phyloP scores from a whole-genome alignment of 441 rosid genomes.

The Syzygium malaccense region DNA sequence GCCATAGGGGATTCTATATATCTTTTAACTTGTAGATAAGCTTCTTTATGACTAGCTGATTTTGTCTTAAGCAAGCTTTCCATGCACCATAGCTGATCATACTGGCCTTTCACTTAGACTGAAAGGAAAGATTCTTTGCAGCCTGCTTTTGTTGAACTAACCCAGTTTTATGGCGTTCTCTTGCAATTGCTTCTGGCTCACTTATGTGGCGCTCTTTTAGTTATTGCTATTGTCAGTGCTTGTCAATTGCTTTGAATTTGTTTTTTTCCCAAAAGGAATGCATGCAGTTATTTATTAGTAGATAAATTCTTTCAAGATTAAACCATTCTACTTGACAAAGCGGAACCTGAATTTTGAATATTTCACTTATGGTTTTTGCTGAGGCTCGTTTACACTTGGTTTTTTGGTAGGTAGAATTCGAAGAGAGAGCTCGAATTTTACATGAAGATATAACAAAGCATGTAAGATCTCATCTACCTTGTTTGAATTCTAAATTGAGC shows the following conservation, averaged over 20 bases:
- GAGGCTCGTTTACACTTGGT: not conserved
- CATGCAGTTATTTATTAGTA: not conserved
- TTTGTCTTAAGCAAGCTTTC: not conserved
- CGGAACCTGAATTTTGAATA: not conserved
- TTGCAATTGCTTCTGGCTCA: not conserved
- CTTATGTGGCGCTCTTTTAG: not conserved
- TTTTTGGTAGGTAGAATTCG: constrained; percentile 59
- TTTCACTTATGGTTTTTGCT: not conserved
- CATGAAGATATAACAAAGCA: constrained; percentile 78
- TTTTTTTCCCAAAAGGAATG: not conserved
- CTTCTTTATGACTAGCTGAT: not conserved
- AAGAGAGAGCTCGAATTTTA: constrained; percentile 52
- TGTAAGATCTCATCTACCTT: constrained; percentile 28
- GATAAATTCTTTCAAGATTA: not conserved
- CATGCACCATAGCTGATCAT: not conserved
- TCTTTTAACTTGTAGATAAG: not conserved
- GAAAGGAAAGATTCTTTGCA: not conserved
- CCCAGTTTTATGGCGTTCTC: not conserved
- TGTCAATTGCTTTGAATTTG: not conserved
- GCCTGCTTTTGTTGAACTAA: not conserved
- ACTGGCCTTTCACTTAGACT: not conserved
- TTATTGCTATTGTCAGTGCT: not conserved
- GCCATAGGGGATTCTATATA: not conserved
- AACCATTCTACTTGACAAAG: not conserved
- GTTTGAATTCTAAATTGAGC: not conserved